A percentile compares a stretch with the other conserved stretches of the same genome.
Conservation (phyloP, 2,329 filamentous ascomycete species). For the Colletotrichum magnum region DNA sequence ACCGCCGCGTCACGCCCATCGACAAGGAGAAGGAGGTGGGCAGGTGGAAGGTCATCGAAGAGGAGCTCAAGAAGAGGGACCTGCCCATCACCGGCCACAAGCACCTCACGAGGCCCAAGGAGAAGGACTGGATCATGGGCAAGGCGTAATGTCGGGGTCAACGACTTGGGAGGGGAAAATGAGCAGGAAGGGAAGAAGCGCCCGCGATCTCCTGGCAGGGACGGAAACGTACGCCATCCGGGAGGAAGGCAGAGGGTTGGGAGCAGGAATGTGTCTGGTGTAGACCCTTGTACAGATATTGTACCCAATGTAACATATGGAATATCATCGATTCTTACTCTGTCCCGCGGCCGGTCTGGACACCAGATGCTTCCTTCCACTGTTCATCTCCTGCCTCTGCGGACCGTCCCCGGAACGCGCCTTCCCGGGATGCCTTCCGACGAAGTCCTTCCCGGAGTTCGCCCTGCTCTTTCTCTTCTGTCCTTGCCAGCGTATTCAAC, state of each 20-base stretch:
- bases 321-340: conserved; percentile 36
- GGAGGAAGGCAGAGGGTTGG: not conserved
- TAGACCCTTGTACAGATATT: conserved; percentile 41
- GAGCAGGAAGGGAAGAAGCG: too few relatives aligned
- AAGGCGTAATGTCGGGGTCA: conserved; percentile 46
- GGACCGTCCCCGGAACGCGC: too few relatives aligned
- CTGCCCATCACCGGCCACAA: conserved; percentile 69
- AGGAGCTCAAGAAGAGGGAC: conserved; percentile 74
- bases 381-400: not conserved
- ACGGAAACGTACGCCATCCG: too few relatives aligned
- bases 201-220: too few relatives aligned
- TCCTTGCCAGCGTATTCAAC: too few relatives aligned
- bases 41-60: conserved; percentile 84
- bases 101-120: conserved; percentile 56
- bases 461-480: too few relatives aligned
- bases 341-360: not conserved
- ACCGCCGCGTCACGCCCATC: conserved; percentile 76
- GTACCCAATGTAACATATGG: conserved; percentile 43
- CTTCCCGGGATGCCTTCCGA: too few relatives aligned
- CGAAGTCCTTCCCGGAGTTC: too few relatives aligned
- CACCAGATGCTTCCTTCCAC: too few relatives aligned
- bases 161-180: not conserved
- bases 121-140: conserved; percentile 59
- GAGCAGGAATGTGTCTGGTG: conserved; percentile 20
- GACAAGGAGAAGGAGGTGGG: conserved; percentile 81